Conservation (phyloP, 148 eudicot species). For the Nepenthes gracilis region DNA sequence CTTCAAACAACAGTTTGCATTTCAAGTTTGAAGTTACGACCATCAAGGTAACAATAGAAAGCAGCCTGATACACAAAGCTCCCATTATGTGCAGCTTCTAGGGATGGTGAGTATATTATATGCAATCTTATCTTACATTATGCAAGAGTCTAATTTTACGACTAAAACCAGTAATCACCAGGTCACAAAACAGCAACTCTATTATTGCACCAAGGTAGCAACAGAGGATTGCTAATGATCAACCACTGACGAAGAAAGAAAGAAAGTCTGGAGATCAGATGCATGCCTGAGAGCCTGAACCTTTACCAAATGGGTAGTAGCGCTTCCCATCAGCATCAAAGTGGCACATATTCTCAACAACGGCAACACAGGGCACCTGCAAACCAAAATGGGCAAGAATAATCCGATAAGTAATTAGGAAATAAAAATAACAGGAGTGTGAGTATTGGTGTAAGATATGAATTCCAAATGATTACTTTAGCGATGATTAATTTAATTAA, state of each 20-base stretch:
- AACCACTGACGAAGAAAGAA: slow-evolving; percentile 19
- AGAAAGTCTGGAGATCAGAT: slow-evolving; percentile 14
- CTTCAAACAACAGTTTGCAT: neutral
- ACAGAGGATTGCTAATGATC: slow-evolving; percentile 14
- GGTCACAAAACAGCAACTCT: no score
- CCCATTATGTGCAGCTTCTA: no score
- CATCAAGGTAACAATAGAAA: neutral
- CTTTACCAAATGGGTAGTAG: slow-evolving; percentile 94
- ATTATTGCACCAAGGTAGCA: no score
- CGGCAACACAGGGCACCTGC: slow-evolving; percentile 97
- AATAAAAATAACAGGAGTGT: no score
- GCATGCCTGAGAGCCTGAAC: slow-evolving; percentile 96
- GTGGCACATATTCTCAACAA: slow-evolving; percentile 98
- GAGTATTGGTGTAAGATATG: no score
- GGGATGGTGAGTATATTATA: no score
- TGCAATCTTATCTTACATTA: no score
- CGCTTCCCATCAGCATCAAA: slow-evolving; percentile 99
- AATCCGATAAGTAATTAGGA: neutral
- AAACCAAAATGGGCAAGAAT: neutral
- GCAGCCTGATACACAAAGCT: no score
- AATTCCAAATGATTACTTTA: no score
- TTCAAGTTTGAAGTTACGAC: neutral
- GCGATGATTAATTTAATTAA: no score
- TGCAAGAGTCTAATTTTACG: no score
- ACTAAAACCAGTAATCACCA: no score